Evolutionary conservation across 257 asterid genomes (phyloP), one percentile per base, ranked within the genome.

Genomic region (Fraxinus anomala): DNA sequence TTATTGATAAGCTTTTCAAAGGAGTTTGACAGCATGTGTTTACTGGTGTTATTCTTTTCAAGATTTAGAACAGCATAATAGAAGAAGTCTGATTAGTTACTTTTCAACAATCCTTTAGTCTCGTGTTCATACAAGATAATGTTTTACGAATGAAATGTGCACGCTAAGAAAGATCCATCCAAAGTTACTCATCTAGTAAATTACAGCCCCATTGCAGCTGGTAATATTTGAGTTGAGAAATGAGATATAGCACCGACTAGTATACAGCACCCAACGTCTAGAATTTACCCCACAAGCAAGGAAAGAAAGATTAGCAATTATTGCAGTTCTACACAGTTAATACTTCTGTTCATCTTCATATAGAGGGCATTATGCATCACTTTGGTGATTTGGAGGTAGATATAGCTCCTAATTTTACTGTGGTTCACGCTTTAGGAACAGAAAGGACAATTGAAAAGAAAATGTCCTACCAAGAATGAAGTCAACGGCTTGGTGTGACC

Each of bases 401-500:
- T 7, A 24, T 8, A 30, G 16, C 33, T 61, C 17, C 69, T 63
- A 63, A 63, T 10, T 63, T 9, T 63, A 63, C 19, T 63, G 33
- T 63, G 34, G 69, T 5, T 23, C 26, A 44, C 23, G 70, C 49
- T 36, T 68, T 28, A 42, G 68, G 34, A 33, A 42, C 28, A 72
- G 36, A 39, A 65, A 68, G 59, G 6, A 16, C 7, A 76, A 47
- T 5, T 1, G 21, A 24, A 44, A 77, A 2, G 26, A 26, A 31
- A 33, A 30, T 73, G 13, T 63, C 24, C 79, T 91, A 96, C 98
- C 90, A 33, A 92, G 92, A 83, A 93, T 92, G 87, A 93, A 93
- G 81, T 92, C 97, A 81, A 87, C 88, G 4, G 98, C 97, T 85
- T 92, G 97, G 84, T 93, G 99, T 23, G 97, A 93, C 97, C 91